Percentiles rank a stretch among this genome's conserved stretches.
Conservation (phyloP, 2,329 filamentous ascomycete genomes). For the Colletotrichum neosansevieriae region DNA sequence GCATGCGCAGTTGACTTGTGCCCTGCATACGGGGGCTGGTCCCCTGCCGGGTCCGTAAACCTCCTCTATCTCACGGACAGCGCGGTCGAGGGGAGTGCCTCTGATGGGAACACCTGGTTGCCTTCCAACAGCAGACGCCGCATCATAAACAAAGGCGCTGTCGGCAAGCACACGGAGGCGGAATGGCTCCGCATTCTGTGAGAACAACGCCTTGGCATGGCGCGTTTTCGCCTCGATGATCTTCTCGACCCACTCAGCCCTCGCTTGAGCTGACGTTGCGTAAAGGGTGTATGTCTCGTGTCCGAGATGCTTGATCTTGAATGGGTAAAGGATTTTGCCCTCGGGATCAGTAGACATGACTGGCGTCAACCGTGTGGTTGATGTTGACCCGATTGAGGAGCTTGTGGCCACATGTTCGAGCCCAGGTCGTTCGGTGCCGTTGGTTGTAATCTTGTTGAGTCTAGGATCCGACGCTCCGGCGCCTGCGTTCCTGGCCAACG, state of each 20-base stretch:
- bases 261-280: slow-evolving; percentile 78
- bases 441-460: slow-evolving; percentile 67
- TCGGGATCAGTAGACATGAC: slow-evolving; percentile 74
- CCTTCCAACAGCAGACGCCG: slow-evolving; percentile 68
- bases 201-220: slow-evolving; percentile 87
- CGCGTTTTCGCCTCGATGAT: slow-evolving; percentile 95
- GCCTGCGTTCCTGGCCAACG: slow-evolving; percentile 70
- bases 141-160: slow-evolving; percentile 87
- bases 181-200: slow-evolving; percentile 97
- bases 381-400: slow-evolving; percentile 70
- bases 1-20: slow-evolving; percentile 91
- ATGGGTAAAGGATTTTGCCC: slow-evolving; percentile 90
- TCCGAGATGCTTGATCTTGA: slow-evolving; percentile 94
- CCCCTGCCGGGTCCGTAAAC: slow-evolving; percentile 77
- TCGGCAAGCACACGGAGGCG: slow-evolving; percentile 91
- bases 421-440: slow-evolving; percentile 65
- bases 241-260: slow-evolving; percentile 91
- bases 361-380: slow-evolving; percentile 53
- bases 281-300: slow-evolving; percentile 94
- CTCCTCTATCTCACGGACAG: slow-evolving; percentile 89
- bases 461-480: slow-evolving; percentile 70
- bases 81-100: slow-evolving; percentile 90
- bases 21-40: slow-evolving; percentile 83
- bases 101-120: slow-evolving; percentile 80
- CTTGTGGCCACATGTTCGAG: slow-evolving; percentile 77